phyloP scores from a whole-genome alignment of 2,329 filamentous ascomycete genomes.

The Fusarium sp. region DNA sequence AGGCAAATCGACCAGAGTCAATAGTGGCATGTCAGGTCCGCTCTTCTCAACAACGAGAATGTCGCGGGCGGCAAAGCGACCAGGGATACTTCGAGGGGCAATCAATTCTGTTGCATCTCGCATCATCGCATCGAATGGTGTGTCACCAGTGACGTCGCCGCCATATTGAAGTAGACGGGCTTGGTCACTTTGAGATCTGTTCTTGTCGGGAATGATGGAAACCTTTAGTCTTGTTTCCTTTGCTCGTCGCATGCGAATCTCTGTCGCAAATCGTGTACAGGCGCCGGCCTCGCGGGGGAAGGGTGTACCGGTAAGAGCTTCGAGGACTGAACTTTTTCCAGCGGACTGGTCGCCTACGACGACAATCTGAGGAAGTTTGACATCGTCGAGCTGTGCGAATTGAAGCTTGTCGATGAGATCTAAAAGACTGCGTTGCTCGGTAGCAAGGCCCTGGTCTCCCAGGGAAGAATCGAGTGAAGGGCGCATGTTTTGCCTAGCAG shows the following conservation, averaged over 20 bases:
- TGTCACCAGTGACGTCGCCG: constrained; percentile 58
- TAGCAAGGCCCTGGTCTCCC: constrained; percentile 62
- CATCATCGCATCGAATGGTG: constrained; percentile 64
- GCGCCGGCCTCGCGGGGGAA: constrained; percentile 71
- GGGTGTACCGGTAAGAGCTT: constrained; percentile 71
- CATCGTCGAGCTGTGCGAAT: constrained; percentile 63
- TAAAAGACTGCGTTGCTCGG: constrained; percentile 67
- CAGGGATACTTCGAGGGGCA: constrained; percentile 62
- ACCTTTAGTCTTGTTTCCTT: constrained; percentile 60
- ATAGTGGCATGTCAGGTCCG: constrained; percentile 68
- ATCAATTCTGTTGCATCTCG: constrained; percentile 63
- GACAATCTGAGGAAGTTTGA: constrained; percentile 70
- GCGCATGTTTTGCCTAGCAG: constrained; percentile 50
- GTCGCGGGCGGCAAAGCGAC: constrained; percentile 63
- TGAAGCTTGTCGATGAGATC: constrained; percentile 69
- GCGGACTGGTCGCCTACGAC: constrained; percentile 74
- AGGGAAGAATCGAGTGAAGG: constrained; percentile 61
- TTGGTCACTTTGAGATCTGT: constrained; percentile 60
- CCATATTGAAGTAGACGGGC: constrained; percentile 61
- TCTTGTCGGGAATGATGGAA: constrained; percentile 67
- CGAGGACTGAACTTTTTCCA: constrained; percentile 73
- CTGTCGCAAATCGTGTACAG: constrained; percentile 72
- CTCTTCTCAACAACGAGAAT: constrained; percentile 70
- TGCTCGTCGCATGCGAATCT: constrained; percentile 66
- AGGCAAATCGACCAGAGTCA: constrained; percentile 72